Evolutionary conservation across 306 rosid species (phyloP).

Genomic region (Vachellia pachyceras): DNA sequence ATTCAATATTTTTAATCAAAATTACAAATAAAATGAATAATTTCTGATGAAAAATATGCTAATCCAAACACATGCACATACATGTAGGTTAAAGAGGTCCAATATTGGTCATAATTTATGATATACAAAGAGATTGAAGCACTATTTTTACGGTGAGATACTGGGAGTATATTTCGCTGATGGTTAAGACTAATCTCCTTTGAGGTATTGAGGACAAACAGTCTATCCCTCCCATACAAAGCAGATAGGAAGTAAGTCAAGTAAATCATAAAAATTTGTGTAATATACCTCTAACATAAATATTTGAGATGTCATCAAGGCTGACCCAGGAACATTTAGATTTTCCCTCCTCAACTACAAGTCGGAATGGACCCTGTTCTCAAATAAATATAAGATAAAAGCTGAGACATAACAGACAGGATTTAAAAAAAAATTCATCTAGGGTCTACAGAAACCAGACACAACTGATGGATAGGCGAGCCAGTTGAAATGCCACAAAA

Average conservation of each 20-base stretch:
- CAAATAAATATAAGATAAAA: slow-evolving; percentile 16
- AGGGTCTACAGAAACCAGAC: slow-evolving; percentile 6
- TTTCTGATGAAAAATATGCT: slow-evolving; percentile 10
- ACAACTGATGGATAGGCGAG: neutral
- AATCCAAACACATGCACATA: neutral
- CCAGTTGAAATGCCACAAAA: neutral
- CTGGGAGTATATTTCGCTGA: neutral
- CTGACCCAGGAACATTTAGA: slow-evolving; percentile 97
- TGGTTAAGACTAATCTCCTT: neutral
- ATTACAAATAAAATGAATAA: neutral
- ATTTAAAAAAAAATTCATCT: neutral
- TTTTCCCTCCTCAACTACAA: slow-evolving; percentile 98
- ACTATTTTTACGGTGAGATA: neutral
- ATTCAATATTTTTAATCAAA: neutral
- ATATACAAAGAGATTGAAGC: neutral
- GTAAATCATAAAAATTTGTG: slow-evolving; percentile 17
- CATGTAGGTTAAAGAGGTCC: neutral
- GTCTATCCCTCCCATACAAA: neutral
- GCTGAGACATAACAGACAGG: neutral
- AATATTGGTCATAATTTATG: neutral
- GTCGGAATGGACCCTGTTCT: slow-evolving; percentile 88
- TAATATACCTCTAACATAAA: slow-evolving; percentile 78
- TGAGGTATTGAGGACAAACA: neutral
- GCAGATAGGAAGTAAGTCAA: slow-evolving; percentile 1
- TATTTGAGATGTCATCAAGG: slow-evolving; percentile 91